Conservation (phyloP, 2,329 filamentous ascomycete genomes). For the Juglanconis sp. region DNA sequence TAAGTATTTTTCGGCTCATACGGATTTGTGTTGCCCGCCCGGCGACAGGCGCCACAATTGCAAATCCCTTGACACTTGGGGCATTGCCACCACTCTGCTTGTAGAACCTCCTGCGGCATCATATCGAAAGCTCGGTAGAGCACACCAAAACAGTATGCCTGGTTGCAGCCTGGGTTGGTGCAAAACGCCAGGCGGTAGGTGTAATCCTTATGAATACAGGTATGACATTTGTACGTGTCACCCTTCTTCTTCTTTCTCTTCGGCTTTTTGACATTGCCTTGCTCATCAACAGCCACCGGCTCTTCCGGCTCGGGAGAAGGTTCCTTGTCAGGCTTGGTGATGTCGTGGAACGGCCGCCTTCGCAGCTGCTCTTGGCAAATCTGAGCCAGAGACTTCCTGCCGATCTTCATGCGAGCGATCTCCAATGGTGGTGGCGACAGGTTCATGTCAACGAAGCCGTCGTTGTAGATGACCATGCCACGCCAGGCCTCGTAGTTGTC, state of each 20-base stretch:
- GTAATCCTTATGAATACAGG: slow-evolving; percentile 76
- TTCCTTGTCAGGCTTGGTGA: slow-evolving; percentile 59
- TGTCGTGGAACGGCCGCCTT: slow-evolving; percentile 76
- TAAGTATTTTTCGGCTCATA: slow-evolving; percentile 86
- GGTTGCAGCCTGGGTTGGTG: slow-evolving; percentile 63
- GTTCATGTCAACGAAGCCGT: slow-evolving; percentile 63
- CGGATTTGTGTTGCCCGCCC: slow-evolving; percentile 62
- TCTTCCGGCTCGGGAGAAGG: slow-evolving; percentile 45
- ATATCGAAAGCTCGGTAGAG: slow-evolving; percentile 89
- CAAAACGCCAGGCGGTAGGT: slow-evolving; percentile 84
- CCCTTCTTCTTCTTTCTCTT: slow-evolving; percentile 53
- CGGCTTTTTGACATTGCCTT: slow-evolving; percentile 59
- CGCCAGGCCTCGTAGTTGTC: slow-evolving; percentile 82
- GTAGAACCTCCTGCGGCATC: slow-evolving; percentile 78
- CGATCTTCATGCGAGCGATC: slow-evolving; percentile 62
- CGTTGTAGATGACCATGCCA: slow-evolving; percentile 69
- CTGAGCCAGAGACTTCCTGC: slow-evolving; percentile 80
- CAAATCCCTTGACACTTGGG: slow-evolving; percentile 84
- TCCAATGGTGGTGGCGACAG: slow-evolving; percentile 68
- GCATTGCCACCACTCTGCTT: slow-evolving; percentile 80
- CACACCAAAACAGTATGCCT: slow-evolving; percentile 88
- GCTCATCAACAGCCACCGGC: slow-evolving; percentile 62
- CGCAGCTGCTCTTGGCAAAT: slow-evolving; percentile 90
- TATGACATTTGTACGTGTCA: slow-evolving; percentile 67
- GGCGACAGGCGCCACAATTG: slow-evolving; percentile 78